Percentiles rank a stretch among this genome's conserved stretches.
These are phyloP conservation scores for Pelargonium nanum DNA, from an alignment of 345 rosid species.

Conservation along the genomic window DNA sequence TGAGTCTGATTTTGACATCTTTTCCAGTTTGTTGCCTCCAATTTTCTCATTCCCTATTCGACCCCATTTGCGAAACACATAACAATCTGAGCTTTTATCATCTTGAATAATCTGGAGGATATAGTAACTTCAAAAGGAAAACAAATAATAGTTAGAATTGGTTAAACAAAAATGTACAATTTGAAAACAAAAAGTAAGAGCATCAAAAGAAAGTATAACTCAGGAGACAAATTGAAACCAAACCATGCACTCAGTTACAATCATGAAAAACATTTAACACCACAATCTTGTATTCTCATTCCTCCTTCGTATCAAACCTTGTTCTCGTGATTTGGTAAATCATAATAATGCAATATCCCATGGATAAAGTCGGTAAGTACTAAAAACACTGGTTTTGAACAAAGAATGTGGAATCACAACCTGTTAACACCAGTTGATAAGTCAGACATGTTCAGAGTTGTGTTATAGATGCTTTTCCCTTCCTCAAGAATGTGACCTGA, in stretches of 20 bases:
- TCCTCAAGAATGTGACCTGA: slow-evolving; percentile 91
- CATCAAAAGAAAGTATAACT: neutral
- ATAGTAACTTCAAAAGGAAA: slow-evolving; percentile 50
- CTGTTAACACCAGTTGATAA: slow-evolving; percentile 87
- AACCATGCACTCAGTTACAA: no score
- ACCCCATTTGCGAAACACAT: slow-evolving; percentile 92
- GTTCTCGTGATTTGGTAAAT: no score
- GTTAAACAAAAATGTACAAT: neutral
- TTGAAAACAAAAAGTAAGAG: neutral
- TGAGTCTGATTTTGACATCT: slow-evolving; percentile 72
- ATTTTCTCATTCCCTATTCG: slow-evolving; percentile 82
- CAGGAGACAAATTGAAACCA: no score
- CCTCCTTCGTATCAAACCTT: no score
- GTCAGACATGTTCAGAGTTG: slow-evolving; percentile 89
- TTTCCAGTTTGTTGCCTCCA: slow-evolving; percentile 70
- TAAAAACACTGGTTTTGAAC: neutral
- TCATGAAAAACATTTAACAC: no score
- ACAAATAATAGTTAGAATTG: slow-evolving; percentile 15
- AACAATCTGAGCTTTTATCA: slow-evolving; percentile 69
- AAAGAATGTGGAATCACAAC: slow-evolving; percentile 14
- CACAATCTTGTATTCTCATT: no score
- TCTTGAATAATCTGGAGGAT: slow-evolving; percentile 89
- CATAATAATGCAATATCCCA: neutral
- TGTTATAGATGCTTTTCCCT: slow-evolving; percentile 78
- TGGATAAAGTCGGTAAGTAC: neutral